Conservation (phyloP, 208 protist genomes). For the Wallacemonas sp. region DNA sequence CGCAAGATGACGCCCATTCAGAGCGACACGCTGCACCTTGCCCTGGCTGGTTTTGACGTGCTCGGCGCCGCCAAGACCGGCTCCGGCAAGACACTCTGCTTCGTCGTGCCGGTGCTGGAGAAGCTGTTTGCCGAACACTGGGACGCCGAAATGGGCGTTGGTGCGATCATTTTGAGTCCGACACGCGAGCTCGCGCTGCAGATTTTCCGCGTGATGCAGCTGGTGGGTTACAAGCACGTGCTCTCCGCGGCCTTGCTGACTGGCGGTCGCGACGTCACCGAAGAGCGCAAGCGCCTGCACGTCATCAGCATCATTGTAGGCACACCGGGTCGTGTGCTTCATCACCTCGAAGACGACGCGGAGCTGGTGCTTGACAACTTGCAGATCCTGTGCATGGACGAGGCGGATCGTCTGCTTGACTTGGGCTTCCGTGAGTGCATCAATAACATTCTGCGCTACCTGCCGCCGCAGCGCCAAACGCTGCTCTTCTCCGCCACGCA, state of each 20-base stretch:
- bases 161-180: constrained; percentile 97
- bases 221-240: constrained; percentile 92
- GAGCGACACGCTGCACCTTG: constrained; percentile 91
- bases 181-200: constrained; percentile 98
- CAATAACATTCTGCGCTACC: constrained; percentile 92
- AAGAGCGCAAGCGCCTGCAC: constrained; percentile 92
- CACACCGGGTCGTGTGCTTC: constrained; percentile 98
- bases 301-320: constrained; percentile 98
- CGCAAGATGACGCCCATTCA: constrained; percentile 97
- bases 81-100: constrained; percentile 98
- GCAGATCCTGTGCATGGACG: constrained; percentile 98
- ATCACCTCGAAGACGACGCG: constrained; percentile 98
- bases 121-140: constrained; percentile 89
- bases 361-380: constrained; percentile 92
- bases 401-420: constrained; percentile 98
- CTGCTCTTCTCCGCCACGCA: constrained; percentile 99
- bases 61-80: constrained; percentile 98
- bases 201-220: constrained; percentile 98
- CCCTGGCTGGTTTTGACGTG: constrained; percentile 96
- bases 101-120: constrained; percentile 97
- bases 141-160: constrained; percentile 92
- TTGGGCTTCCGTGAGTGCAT: constrained; percentile 96
- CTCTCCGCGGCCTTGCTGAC: constrained; percentile 97
- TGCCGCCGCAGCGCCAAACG: constrained; percentile 94
- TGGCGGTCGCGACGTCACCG: constrained; percentile 96